phyloP scores from a whole-genome alignment of 352 stramenopile genomes.

The Phytophthora hybrid region DNA sequence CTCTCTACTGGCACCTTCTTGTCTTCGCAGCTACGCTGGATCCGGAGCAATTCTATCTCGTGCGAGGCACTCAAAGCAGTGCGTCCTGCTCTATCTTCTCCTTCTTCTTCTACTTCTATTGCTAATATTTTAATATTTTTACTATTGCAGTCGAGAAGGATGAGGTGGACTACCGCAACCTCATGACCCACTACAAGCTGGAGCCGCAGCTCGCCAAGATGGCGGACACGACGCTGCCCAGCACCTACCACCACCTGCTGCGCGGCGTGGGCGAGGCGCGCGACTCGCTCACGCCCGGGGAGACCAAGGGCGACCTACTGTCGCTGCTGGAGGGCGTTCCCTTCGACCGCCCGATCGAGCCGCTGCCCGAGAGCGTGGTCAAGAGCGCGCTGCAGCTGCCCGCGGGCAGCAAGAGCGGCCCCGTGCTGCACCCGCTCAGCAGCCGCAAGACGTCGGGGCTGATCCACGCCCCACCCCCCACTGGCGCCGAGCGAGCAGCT shows the following conservation, averaged over 20 bases:
- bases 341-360: constrained; percentile 84
- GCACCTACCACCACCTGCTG: constrained; percentile 77
- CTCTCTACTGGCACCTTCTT: constrained; percentile 16
- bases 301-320: constrained; percentile 63
- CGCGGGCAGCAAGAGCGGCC: constrained; percentile 62
- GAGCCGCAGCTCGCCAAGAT: constrained; percentile 73
- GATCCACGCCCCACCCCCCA: constrained; percentile 71
- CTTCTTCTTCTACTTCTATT: neutral
- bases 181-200: constrained; percentile 79
- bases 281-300: constrained; percentile 46
- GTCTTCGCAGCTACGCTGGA: constrained; percentile 35
- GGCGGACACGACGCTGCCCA: constrained; percentile 60
- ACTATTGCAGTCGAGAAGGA: constrained; percentile 57
- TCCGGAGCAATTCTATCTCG: constrained; percentile 65
- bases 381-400: constrained; percentile 79
- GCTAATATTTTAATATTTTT: constrained; percentile 4
- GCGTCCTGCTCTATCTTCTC: constrained; percentile 12
- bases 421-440: constrained; percentile 56
- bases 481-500: constrained; percentile 39
- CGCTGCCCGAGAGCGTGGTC: constrained; percentile 71
- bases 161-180: constrained; percentile 61
- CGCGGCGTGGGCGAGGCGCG: constrained; percentile 65
- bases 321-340: constrained; percentile 72
- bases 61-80: constrained; percentile 69
- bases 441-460: constrained; percentile 60